These are phyloP conservation scores for Geopyxis carbonaria DNA, from an alignment of 495 filamentous ascomycete species.

Conservation along the genomic window DNA sequence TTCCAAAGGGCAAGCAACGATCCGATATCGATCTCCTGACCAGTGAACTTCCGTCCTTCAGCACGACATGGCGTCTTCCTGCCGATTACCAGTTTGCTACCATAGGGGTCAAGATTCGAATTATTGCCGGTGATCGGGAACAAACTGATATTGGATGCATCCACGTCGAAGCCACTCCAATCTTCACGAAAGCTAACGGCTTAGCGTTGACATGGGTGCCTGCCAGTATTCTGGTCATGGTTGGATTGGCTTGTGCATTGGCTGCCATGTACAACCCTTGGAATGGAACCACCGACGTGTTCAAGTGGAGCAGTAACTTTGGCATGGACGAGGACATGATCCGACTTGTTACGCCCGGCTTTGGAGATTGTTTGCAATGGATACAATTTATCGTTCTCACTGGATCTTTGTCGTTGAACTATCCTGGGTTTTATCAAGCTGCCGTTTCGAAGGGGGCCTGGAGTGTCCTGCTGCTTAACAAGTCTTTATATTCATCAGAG, in stretches of 20 bases:
- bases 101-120: constrained; percentile 47
- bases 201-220: constrained; percentile 63
- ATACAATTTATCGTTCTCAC: constrained; percentile 85
- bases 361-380: constrained; percentile 93
- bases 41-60: constrained; percentile 44
- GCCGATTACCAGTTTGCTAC: constrained; percentile 75
- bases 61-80: constrained; percentile 56
- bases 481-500: constrained; percentile 54
- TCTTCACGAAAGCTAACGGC: constrained; percentile 45
- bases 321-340: constrained; percentile 85
- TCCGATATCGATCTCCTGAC: constrained; percentile 15
- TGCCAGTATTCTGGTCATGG: constrained; percentile 55
- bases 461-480: constrained; percentile 83
- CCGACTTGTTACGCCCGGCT: constrained; percentile 84
- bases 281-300: constrained; percentile 65
- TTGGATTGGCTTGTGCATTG: constrained; percentile 62
- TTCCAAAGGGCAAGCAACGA: constrained; percentile 24
- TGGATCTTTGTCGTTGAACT: constrained; percentile 67
- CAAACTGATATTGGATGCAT: constrained; percentile 57
- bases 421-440: constrained; percentile 89
- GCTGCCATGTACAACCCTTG: constrained; percentile 84
- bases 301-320: constrained; percentile 90
- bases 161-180: constrained; percentile 62
- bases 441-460: constrained; percentile 71
- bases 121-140: constrained; percentile 52